A percentile compares a stretch with the other conserved stretches of the same genome.
Evolutionary conservation across 2,329 filamentous ascomycete genomes (phyloP).

Genomic region (Sclerotinia sclerotiorum): DNA sequence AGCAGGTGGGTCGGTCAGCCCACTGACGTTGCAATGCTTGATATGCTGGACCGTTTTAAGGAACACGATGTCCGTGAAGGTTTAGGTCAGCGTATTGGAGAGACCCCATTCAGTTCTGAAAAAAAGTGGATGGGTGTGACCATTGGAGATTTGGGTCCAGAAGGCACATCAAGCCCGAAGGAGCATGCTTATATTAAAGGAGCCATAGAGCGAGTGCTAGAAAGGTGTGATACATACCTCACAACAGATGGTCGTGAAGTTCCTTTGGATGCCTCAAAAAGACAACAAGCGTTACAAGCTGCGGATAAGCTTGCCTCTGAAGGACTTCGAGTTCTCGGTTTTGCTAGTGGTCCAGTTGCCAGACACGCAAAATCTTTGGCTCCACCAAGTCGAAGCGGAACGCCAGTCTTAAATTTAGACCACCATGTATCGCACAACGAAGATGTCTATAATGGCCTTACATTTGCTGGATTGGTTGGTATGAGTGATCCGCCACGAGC

Average conservation of each 20-base stretch:
- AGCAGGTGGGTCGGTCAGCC: conserved; percentile 96
- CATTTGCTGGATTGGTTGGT: conserved; percentile 88
- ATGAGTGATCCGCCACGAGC: conserved; percentile 96
- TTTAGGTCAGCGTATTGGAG: conserved; percentile 75
- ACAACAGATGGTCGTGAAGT: conserved; percentile 84
- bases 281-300: conserved; percentile 72
- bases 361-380: conserved; percentile 47
- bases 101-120: conserved; percentile 95
- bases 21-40: conserved; percentile 95
- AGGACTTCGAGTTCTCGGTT: conserved; percentile 86
- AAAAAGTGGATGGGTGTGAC: conserved; percentile 99
- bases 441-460: conserved; percentile 77
- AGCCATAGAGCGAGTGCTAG: conserved; percentile 81
- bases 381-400: conserved; percentile 49
- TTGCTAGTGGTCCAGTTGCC: conserved; percentile 77
- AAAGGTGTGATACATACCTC: conserved; percentile 86
- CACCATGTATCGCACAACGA: conserved; percentile 52
- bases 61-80: conserved; percentile 89
- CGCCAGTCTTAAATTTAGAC: conserved; percentile 45
- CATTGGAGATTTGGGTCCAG: conserved; percentile 53
- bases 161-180: conserved; percentile 45
- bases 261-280: conserved; percentile 73
- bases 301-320: conserved; percentile 85
- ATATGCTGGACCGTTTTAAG: conserved; percentile 84
- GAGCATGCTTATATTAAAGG: conserved; percentile 96